Base-by-base conservation (phyloP, 2,329 filamentous ascomycete genomes). In the Sporothrix protearum region DNA sequence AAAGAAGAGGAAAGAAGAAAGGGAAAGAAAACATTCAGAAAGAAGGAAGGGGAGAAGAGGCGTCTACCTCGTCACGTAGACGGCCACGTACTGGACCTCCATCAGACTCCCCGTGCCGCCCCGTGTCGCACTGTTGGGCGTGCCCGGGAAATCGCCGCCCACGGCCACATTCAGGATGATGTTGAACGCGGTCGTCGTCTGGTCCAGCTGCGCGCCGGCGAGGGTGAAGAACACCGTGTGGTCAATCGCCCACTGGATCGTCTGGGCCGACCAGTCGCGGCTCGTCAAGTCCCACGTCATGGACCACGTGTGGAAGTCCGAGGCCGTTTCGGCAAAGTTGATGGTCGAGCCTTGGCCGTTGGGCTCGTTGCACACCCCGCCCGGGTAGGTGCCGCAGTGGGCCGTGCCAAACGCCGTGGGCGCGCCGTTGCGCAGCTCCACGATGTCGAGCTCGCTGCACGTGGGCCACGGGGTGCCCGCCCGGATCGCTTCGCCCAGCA, bases 391-490 rank as follows among this genome's bases (percentile, higher is more conserved):
- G 30, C 84, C 84, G 78, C 86, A 88, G 80, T 88, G 87, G 2
- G 84, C 78, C 9, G 84, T 86, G 36, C 84, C 86, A 69, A 84
- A 82, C 12, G 79, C 85, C 1, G 79, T 81, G 3, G 78, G 77
- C 53, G 80, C 70, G 10, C 86, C 86, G 78, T 87, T 86, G 75
- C 87, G 78, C 71, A 82, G 83, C 80, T 88, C 86, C 77, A 88
- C 81, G 75, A 88, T 84, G 76, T 88, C 87, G 67, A 88, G 80
- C 81, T 88, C 87, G 73, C 86, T 87, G 72, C 84, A 85, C 9
- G 73, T 69, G 0, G 87, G 87, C 87, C 87, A 88, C 16, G 75
- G 47, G 0, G 80, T 82, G 9, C 85, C 85, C 59, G 82, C 79
- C 33, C 84, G 83, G 70, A 85, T 79, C 12, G 82, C 77, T 67